Evolutionary conservation across 805 yeast genomes (phyloP).

Genomic region (Cyberlindnera petersonii): DNA sequence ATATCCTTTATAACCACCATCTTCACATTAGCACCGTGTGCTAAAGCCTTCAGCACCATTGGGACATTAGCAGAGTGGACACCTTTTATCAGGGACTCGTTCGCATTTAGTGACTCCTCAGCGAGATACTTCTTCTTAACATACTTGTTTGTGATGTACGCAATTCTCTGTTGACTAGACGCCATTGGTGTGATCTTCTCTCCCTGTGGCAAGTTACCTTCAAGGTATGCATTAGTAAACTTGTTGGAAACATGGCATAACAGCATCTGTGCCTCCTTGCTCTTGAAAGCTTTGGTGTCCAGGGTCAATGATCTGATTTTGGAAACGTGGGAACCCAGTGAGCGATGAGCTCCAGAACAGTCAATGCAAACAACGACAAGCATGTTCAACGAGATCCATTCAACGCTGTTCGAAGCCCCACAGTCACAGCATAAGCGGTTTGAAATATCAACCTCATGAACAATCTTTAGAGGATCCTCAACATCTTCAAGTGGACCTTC

Average conservation of each 20-base stretch:
- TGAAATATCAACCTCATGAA: slow-evolving; percentile 39
- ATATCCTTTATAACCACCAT: slow-evolving; percentile 33
- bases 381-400: slow-evolving; percentile 82
- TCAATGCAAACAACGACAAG: slow-evolving; percentile 72
- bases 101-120: slow-evolving; percentile 17
- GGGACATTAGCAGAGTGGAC: slow-evolving; percentile 47
- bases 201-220: slow-evolving; percentile 31
- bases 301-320: slow-evolving; percentile 75
- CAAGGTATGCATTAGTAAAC: slow-evolving; percentile 57
- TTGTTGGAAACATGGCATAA: slow-evolving; percentile 55
- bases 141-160: slow-evolving; percentile 68
- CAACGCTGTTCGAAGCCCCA: slow-evolving; percentile 58
- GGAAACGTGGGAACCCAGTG: slow-evolving; percentile 77
- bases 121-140: slow-evolving; percentile 43
- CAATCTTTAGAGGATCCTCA: slow-evolving; percentile 19
- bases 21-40: slow-evolving; percentile 46
- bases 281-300: slow-evolving; percentile 54
- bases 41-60: slow-evolving; percentile 40
- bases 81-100: slow-evolving; percentile 45
- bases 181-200: slow-evolving; percentile 33
- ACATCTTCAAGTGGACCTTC: not conserved
- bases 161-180: slow-evolving; percentile 44
- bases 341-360: slow-evolving; percentile 86
- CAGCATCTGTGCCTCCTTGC: slow-evolving; percentile 54
- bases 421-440: slow-evolving; percentile 80